A percentile compares a stretch with the other conserved stretches of the same genome.
phyloP scores from a whole-genome alignment of 148 eudicot species.

The Dianthus caryophyllus region DNA sequence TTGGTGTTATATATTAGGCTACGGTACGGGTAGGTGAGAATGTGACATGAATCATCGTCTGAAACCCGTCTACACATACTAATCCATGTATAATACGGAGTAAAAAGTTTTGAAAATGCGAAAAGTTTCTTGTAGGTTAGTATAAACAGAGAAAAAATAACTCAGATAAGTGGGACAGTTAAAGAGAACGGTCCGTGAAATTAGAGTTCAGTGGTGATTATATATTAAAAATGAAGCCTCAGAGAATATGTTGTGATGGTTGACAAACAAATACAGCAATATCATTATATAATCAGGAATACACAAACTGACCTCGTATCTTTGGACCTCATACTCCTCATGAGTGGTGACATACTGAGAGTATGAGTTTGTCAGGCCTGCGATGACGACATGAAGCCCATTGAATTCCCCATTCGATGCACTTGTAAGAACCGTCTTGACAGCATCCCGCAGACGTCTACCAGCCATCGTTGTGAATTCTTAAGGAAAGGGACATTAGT shows the following conservation, averaged over 20 bases:
- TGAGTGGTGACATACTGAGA: constrained; percentile 88
- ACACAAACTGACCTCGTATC: constrained; percentile 80
- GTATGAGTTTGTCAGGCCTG: constrained; percentile 89
- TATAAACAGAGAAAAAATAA: neutral
- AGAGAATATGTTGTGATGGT: neutral
- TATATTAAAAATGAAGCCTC: too few species aligned
- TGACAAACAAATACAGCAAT: neutral
- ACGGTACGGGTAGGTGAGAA: too few species aligned
- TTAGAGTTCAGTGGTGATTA: neutral
- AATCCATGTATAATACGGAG: too few species aligned
- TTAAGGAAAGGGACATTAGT: constrained; percentile 19
- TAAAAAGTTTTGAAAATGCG: too few species aligned
- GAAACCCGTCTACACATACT: too few species aligned
- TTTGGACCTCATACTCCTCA: constrained; percentile 87
- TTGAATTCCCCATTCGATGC: constrained; percentile 43
- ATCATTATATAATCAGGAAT: neutral
- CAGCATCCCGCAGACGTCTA: constrained; percentile 93
- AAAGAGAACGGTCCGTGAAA: neutral
- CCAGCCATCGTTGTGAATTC: constrained; percentile 99
- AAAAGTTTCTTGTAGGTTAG: too few species aligned
- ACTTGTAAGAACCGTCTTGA: constrained; percentile 50
- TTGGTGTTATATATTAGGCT: too few species aligned
- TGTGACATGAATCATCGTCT: too few species aligned
- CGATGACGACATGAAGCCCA: constrained; percentile 65
- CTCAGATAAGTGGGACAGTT: too few species aligned